Base-by-base conservation (phyloP, 2,329 filamentous ascomycete species). In the Lachnellula willkommii region DNA sequence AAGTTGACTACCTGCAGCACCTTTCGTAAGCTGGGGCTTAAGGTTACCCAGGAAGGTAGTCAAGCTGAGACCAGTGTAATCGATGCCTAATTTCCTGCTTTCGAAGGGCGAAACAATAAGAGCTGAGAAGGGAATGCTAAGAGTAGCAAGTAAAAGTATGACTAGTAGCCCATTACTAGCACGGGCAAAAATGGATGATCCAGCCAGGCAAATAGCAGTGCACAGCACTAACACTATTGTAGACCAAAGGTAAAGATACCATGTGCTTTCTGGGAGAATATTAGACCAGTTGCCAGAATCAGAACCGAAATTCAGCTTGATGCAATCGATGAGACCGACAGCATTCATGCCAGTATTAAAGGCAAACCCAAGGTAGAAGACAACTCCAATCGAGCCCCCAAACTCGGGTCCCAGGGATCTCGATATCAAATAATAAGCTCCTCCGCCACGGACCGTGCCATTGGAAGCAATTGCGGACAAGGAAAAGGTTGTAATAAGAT, bases 381-480 rank as follows among this genome's bases (percentile, higher is more conserved):
- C 82, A 24, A 95, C 79, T 2, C 90, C 90, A 60, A 95, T 95
- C 1, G 89, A 90, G 15, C 90, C 90, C 26, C 90, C 90, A 68
- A 95, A 95, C 66, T 95, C 90, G 6, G 90, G 90, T 0, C 90
- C 90, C 3, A 95, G 75, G 46, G 88, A 92, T 59, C 90, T 81
- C 6, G 90, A 95, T 55, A 95, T 95, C 55, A 95, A 76, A 66
- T 93, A 95, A 69, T 95, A 95, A 39, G 90, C 89, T 51, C 90
- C 90, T 14, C 90, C 90, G 14, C 90, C 90, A 64, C 89, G 85
- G 54, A 95, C 90, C 47, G 91, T 92, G 26, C 90, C 90, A 69
- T 95, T 95, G 2, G 89, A 92, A 36, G 90, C 90, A 65, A 95
- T 93, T 9, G 90, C 90, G 4, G 90, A 95, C 32, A 95, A 81